Conservation (phyloP, 768 basidiomycete species). For the Clathrus columnatus region DNA sequence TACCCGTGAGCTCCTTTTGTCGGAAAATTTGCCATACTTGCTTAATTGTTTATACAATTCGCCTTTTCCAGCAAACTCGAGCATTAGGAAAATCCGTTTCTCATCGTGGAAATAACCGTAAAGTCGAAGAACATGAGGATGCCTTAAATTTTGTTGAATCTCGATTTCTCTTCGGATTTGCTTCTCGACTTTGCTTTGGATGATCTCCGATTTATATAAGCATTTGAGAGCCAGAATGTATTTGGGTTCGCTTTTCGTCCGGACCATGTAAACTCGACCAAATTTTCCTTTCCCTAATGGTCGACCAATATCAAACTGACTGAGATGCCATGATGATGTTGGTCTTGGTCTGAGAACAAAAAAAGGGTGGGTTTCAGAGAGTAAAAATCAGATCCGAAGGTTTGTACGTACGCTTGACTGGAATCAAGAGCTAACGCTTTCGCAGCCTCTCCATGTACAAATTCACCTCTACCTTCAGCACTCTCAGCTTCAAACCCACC, state of each 20-base stretch:
- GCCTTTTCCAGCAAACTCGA: conserved; percentile 95
- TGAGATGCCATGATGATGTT: conserved; percentile 78
- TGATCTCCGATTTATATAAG: conserved; percentile 93
- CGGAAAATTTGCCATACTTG: conserved; percentile 78
- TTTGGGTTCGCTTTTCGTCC: conserved; percentile 78
- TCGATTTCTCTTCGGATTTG: conserved; percentile 97
- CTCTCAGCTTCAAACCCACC: conserved; percentile 93
- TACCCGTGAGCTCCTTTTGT: conserved; percentile 65
- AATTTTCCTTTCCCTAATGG: conserved; percentile 99
- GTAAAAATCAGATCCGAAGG: neutral
- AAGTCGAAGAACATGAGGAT: conserved; percentile 87
- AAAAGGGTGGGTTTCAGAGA: neutral
- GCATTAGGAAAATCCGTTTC: conserved; percentile 95
- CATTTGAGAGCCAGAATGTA: conserved; percentile 97
- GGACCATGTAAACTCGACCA: conserved; percentile 96
- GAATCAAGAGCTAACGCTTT: conserved; percentile 80
- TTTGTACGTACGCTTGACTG: conserved; percentile 48
- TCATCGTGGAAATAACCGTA: conserved; percentile 98
- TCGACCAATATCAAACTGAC: conserved; percentile 87
- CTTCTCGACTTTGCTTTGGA: conserved; percentile 87
- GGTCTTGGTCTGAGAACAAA: conserved; percentile 43
- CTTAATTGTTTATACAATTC: conserved; percentile 95
- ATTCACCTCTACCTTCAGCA: conserved; percentile 60
- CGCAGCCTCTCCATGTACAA: conserved; percentile 69
- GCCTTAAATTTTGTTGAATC: conserved; percentile 90